phyloP scores from a whole-genome alignment of 805 yeast species.

The Pichia manshurica region DNA sequence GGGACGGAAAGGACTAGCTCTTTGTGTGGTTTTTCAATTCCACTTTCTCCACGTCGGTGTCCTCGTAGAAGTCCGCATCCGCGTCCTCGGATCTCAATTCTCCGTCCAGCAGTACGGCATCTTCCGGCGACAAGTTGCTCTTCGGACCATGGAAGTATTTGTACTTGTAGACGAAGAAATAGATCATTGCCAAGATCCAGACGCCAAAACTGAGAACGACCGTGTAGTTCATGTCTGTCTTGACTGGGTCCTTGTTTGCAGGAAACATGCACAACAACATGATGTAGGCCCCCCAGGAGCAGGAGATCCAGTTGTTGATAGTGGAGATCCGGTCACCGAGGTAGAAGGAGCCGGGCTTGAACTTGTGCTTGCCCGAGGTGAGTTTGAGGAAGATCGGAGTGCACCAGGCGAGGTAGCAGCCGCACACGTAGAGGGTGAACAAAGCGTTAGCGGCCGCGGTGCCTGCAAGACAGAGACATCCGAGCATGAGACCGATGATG shows the following conservation, averaged over 20 bases:
- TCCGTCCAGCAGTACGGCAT: not conserved
- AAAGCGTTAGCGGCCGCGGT: slow-evolving; percentile 42
- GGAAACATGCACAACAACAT: slow-evolving; percentile 37
- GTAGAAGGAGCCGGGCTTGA: slow-evolving; percentile 39
- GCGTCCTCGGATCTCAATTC: no score
- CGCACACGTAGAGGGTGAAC: slow-evolving; percentile 41
- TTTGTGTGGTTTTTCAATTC: not conserved
- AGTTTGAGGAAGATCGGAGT: slow-evolving; percentile 38
- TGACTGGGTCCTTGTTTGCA: slow-evolving; percentile 21
- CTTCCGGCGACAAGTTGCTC: slow-evolving; percentile 16
- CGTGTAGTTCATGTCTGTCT: slow-evolving; percentile 31
- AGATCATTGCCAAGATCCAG: slow-evolving; percentile 49
- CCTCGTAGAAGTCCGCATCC: not conserved
- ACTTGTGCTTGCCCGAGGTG: slow-evolving; percentile 36
- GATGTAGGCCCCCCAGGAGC: slow-evolving; percentile 27
- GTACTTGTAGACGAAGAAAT: slow-evolving; percentile 45
- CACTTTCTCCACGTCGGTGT: slow-evolving; percentile 3
- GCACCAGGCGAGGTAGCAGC: slow-evolving; percentile 41
- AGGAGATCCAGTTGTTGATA: slow-evolving; percentile 32
- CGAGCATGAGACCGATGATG: slow-evolving; percentile 32
- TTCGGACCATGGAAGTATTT: slow-evolving; percentile 50
- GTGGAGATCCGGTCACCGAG: slow-evolving; percentile 33
- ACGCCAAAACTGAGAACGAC: slow-evolving; percentile 34
- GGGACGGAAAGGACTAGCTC: not conserved
- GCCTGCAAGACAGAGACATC: slow-evolving; percentile 37